Evolutionary conservation across 306 rosid species (phyloP).

Genomic region (Elaeagnus macrophylla): DNA sequence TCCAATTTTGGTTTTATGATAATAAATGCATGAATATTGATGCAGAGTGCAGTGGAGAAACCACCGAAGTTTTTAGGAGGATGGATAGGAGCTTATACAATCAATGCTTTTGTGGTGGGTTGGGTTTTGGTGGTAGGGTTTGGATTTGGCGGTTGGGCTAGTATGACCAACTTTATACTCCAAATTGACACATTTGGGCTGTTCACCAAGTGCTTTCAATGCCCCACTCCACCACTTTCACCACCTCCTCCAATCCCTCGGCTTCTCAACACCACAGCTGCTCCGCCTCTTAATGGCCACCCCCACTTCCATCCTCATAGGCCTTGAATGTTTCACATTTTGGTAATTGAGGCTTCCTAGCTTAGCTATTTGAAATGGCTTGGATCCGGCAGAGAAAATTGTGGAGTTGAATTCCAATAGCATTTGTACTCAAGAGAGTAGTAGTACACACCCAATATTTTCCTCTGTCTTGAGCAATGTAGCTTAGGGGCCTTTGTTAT

Average conservation of each 20-base stretch:
- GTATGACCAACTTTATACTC: constrained; percentile 72
- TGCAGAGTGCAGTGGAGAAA: constrained; percentile 90
- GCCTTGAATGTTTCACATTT: constrained; percentile 7
- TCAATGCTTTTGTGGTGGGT: constrained; percentile 68
- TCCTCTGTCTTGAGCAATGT: too few relatives aligned
- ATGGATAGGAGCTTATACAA: constrained; percentile 67
- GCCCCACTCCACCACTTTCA: constrained; percentile 32
- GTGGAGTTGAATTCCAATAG: too few relatives aligned
- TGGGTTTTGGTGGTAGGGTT: constrained; percentile 90
- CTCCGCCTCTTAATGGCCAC: constrained; percentile 39
- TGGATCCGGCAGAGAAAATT: background rate
- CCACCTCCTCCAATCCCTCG: background rate
- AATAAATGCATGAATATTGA: constrained; percentile 15
- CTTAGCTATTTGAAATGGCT: background rate
- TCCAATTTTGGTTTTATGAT: too few relatives aligned
- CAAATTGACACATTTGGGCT: constrained; percentile 92
- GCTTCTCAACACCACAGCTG: constrained; percentile 48
- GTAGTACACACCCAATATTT: too few relatives aligned
- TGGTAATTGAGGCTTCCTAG: background rate
- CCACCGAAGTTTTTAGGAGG: constrained; percentile 79
- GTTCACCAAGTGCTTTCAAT: constrained; percentile 93
- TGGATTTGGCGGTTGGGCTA: constrained; percentile 99
- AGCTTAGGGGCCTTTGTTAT: too few relatives aligned
- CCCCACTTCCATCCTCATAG: constrained; percentile 18
- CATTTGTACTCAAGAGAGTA: too few relatives aligned